Conservation (phyloP, 345 rosid species). For the Carallia pectinifolia region DNA sequence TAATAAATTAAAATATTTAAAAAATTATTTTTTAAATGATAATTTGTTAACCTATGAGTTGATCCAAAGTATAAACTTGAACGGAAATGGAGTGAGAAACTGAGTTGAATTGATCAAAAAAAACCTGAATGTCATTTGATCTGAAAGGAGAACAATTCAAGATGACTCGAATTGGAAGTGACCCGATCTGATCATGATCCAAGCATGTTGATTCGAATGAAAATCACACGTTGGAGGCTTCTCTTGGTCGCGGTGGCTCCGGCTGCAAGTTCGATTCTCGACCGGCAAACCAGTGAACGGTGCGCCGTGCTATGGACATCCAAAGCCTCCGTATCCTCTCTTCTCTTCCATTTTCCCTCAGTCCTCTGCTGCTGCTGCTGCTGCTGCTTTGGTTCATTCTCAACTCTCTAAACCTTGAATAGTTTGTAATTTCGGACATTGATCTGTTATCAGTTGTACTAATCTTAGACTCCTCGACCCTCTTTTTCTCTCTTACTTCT, state of each 20-base stretch:
- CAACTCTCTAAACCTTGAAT: slow-evolving; percentile 34
- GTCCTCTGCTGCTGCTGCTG: not conserved
- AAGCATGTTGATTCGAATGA: slow-evolving; percentile 22
- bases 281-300: slow-evolving; percentile 45
- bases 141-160: too few species aligned
- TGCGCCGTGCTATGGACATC: slow-evolving; percentile 39
- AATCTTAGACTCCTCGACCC: slow-evolving; percentile 23
- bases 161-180: too few species aligned
- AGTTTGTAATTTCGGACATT: slow-evolving; percentile 43
- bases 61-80: too few species aligned
- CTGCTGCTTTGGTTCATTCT: slow-evolving; percentile 15
- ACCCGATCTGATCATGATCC: too few species aligned
- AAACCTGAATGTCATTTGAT: too few species aligned
- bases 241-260: slow-evolving; percentile 8
- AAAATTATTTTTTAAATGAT: too few species aligned
- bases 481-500: slow-evolving; percentile 39
- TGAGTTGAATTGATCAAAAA: too few species aligned
- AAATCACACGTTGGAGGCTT: slow-evolving; percentile 11
- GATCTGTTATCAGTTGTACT: slow-evolving; percentile 29
- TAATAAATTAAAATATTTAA: too few species aligned
- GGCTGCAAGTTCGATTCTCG: slow-evolving; percentile 16
- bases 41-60: too few species aligned
- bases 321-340: slow-evolving; percentile 42
- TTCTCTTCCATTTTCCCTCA: slow-evolving; percentile 19
- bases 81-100: too few species aligned